Evolutionary conservation across 306 rosid genomes (phyloP).

Genomic region (Cotoneaster glaucophyllus): DNA sequence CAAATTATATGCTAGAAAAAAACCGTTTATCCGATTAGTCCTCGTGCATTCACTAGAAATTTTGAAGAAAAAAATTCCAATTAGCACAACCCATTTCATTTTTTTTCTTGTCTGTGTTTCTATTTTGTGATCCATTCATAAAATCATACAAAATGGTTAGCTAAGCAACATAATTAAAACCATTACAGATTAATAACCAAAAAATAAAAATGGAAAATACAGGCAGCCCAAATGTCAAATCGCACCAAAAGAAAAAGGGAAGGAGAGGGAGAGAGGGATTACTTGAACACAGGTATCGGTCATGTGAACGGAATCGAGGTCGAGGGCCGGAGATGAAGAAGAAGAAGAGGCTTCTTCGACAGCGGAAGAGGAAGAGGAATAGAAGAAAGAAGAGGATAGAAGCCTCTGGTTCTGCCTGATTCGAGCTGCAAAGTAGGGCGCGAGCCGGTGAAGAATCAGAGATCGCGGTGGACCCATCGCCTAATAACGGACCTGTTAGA

Average conservation of each 20-base stretch:
- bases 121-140: not conserved
- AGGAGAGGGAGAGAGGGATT: slow-evolving; percentile 6
- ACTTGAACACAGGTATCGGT: slow-evolving; percentile 69
- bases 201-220: not conserved
- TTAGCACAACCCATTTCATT: not conserved
- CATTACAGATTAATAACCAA: slow-evolving; percentile 2
- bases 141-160: not conserved
- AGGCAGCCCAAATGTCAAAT: not conserved
- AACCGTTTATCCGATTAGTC: not conserved
- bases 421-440: slow-evolving; percentile 38
- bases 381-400: slow-evolving; percentile 21
- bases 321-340: slow-evolving; percentile 23
- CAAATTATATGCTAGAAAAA: not conserved
- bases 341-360: slow-evolving; percentile 34
- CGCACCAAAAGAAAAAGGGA: not conserved
- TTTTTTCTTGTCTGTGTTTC: not conserved
- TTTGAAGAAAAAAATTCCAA: not conserved
- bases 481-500: not conserved
- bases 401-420: slow-evolving; percentile 52
- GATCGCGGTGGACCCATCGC: slow-evolving; percentile 32
- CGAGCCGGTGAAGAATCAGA: slow-evolving; percentile 46
- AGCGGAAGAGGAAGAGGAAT: slow-evolving; percentile 26
- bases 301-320: slow-evolving; percentile 48
- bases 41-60: not conserved
- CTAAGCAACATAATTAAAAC: not conserved